Evolutionary conservation across 2,329 filamentous ascomycete genomes (phyloP), one percentile per base, ranked within the genome.

Genomic region (Furcasterigmium sp.): DNA sequence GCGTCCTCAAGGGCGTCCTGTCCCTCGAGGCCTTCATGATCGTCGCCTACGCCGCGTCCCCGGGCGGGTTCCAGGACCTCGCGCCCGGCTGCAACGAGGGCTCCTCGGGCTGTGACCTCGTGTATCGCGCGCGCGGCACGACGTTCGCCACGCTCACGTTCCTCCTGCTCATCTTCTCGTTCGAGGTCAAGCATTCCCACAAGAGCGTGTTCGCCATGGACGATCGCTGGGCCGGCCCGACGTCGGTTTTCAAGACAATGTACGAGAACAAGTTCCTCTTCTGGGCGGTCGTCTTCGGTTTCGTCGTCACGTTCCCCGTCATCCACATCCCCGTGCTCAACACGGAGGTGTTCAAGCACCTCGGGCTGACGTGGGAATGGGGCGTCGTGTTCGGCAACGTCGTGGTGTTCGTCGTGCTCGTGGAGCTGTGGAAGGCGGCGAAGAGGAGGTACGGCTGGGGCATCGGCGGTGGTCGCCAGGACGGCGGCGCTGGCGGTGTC

Each of bases 131-230:
- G 0, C 75, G 84, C 11, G 82, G 83, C 0, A 80, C 84, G 1
- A 83, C 80, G 4, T 88, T 86, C 56, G 79, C 83, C 0, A 83
- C 79, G 7, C 60, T 88, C 30, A 85, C 80, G 32, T 87, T 84
- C 67, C 68, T 82, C 38, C 70, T 85, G 5, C 68, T 88, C 7
- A 74, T 86, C 43, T 80, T 84, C 0, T 81, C 84, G 0, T 87
- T 84, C 84, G 82, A 88, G 62, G 81, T 85, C 55, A 82, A 86
- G 58, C 80, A 87, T 53, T 82, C 85, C 61, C 78, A 77, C 11
- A 76, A 81, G 36, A 84, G 78, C 17, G 72, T 88, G 52, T 88
- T 88, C 63, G 71, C 73, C 53, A 84, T 87, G 77, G 70, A 81
- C 46, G 67, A 72, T 47, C 59, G 67, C 28, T 76, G 69, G 64